phyloP scores from a whole-genome alignment of 345 rosid species.

The Populus pruinosa region DNA sequence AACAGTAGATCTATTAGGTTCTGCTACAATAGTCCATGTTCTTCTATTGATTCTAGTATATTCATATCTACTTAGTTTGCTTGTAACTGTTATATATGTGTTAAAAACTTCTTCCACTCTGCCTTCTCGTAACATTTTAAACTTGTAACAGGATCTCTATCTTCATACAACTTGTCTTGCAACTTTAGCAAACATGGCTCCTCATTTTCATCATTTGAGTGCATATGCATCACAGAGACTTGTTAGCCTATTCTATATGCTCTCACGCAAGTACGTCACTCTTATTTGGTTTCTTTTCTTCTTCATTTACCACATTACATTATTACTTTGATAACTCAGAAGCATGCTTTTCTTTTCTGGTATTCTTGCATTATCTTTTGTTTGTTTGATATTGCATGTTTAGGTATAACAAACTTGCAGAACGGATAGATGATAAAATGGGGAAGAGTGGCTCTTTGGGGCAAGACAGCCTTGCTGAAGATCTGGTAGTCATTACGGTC shows the following conservation, averaged over 20 bases:
- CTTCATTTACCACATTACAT: not conserved
- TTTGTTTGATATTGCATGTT: constrained; percentile 17
- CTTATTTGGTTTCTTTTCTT: constrained; percentile 9
- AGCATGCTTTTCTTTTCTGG: not conserved
- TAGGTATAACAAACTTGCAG: constrained; percentile 89
- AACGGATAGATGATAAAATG: constrained; percentile 53
- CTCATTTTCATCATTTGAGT: constrained; percentile 91
- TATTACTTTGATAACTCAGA: constrained; percentile 2
- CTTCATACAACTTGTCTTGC: constrained; percentile 96
- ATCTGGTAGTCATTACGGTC: constrained; percentile 47
- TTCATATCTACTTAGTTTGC: no score
- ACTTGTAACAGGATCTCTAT: constrained; percentile 79
- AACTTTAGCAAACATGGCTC: constrained; percentile 98
- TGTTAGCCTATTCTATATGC: constrained; percentile 96
- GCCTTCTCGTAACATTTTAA: not conserved
- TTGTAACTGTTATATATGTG: no score
- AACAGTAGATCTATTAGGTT: no score
- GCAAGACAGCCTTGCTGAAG: constrained; percentile 58
- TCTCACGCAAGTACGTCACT: constrained; percentile 80
- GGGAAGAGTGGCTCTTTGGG: constrained; percentile 48
- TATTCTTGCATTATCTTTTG: not conserved
- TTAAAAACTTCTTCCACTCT: not conserved
- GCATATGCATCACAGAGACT: constrained; percentile 97
- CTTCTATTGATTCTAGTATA: no score
- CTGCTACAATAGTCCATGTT: no score